Percentiles rank a stretch among this genome's conserved stretches.
Evolutionary conservation across 148 eudicot genomes (phyloP).

Genomic region (Camellia japonica): DNA sequence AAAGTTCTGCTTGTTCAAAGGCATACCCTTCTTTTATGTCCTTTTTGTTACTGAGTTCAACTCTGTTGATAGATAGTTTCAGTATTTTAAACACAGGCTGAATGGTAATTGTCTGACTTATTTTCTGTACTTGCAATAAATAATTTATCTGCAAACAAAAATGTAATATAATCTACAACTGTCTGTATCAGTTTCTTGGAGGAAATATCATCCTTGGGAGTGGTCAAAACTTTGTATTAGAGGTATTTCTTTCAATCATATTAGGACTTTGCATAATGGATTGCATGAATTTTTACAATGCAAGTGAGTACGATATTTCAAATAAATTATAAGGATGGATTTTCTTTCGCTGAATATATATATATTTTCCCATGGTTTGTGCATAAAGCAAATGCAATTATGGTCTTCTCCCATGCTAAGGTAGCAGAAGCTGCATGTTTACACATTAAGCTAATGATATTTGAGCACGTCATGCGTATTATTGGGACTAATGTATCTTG

Average conservation of each 20-base stretch:
- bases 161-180: neutral
- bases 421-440: neutral
- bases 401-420: neutral
- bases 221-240: conserved; percentile 15
- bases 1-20: neutral
- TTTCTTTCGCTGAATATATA: neutral
- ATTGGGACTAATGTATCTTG: neutral
- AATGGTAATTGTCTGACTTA: neutral
- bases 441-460: neutral
- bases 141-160: neutral
- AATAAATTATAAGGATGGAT: neutral
- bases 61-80: neutral
- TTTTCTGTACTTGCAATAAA: neutral
- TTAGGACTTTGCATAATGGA: neutral
- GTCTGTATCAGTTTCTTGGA: conserved; percentile 9
- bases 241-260: conserved; percentile 7
- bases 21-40: neutral
- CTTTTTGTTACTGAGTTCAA: neutral
- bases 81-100: neutral
- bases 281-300: neutral
- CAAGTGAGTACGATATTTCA: neutral
- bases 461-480: neutral
- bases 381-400: neutral
- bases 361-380: neutral
- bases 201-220: conserved; percentile 17